Evolutionary conservation across 2,329 filamentous ascomycete genomes (phyloP).

Genomic region (Pseudocercospora fijiensis): DNA sequence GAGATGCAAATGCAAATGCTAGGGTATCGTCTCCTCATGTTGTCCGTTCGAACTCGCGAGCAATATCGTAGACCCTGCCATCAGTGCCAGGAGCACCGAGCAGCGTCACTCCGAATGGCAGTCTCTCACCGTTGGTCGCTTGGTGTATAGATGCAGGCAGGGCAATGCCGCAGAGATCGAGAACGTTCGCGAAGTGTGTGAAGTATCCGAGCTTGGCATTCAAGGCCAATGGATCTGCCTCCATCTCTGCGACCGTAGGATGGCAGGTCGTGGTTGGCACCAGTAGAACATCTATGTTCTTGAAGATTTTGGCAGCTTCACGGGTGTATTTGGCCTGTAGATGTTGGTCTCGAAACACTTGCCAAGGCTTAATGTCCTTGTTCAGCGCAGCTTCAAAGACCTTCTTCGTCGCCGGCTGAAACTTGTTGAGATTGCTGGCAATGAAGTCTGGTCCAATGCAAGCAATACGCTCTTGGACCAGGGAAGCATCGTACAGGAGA

Average conservation of each 20-base stretch:
- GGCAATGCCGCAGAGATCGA: slow-evolving; percentile 57
- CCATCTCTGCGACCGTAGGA: slow-evolving; percentile 55
- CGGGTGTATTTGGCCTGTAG: slow-evolving; percentile 48
- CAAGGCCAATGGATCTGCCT: slow-evolving; percentile 52
- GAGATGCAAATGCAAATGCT: neutral
- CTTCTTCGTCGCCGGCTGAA: slow-evolving; percentile 52
- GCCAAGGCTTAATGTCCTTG: slow-evolving; percentile 44
- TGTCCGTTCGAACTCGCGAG: slow-evolving; percentile 35
- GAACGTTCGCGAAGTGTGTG: slow-evolving; percentile 61
- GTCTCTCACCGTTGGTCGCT: slow-evolving; percentile 25
- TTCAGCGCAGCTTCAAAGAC: slow-evolving; percentile 46
- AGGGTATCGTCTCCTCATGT: slow-evolving; percentile 5
- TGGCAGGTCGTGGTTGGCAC: slow-evolving; percentile 53
- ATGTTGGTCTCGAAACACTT: slow-evolving; percentile 52
- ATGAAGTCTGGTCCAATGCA: slow-evolving; percentile 44
- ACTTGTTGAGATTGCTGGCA: slow-evolving; percentile 37
- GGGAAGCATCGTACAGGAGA: slow-evolving; percentile 58
- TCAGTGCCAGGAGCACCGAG: slow-evolving; percentile 42
- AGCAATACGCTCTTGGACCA: slow-evolving; percentile 57
- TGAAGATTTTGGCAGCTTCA: slow-evolving; percentile 45
- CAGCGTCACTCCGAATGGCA: slow-evolving; percentile 47
- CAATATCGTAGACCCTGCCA: slow-evolving; percentile 44
- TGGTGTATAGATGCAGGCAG: slow-evolving; percentile 52
- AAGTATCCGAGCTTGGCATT: slow-evolving; percentile 58
- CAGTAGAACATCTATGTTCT: slow-evolving; percentile 49